Evolutionary conservation across 306 rosid genomes (phyloP).

Genomic region (Rosa rugosa): DNA sequence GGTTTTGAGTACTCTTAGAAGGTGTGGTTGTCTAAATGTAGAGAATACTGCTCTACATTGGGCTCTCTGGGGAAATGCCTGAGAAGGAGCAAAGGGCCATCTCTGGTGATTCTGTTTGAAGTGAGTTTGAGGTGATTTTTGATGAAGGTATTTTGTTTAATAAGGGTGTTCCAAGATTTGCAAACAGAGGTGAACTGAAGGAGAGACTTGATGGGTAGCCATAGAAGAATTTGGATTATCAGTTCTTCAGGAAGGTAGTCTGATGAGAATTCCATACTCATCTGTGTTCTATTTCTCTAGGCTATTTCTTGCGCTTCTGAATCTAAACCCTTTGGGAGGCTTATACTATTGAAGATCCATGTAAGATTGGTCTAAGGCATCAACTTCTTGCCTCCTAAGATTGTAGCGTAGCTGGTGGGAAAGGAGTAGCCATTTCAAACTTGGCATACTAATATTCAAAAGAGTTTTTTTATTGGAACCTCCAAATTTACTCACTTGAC

Average conservation of each 20-base stretch:
- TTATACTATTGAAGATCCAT: too few relatives aligned
- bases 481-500: too few relatives aligned
- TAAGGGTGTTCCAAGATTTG: conserved; percentile 19
- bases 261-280: not conserved
- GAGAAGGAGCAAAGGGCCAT: conserved; percentile 13
- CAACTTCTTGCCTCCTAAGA: too few relatives aligned
- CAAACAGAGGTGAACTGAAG: conserved; percentile 6
- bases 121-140: conserved; percentile 10
- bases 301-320: not conserved
- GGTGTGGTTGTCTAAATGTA: not conserved
- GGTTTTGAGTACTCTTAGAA: conserved; percentile 8
- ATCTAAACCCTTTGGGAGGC: too few relatives aligned
- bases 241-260: conserved; percentile 6
- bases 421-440: too few relatives aligned
- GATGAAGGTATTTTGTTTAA: conserved; percentile 1
- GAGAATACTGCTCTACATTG: not conserved
- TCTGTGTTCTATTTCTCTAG: not conserved
- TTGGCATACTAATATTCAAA: too few relatives aligned
- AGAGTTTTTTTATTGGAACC: too few relatives aligned
- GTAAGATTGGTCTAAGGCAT: too few relatives aligned
- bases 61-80: conserved; percentile 15
- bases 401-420: too few relatives aligned
- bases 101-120: not conserved
- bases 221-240: conserved; percentile 9
- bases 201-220: conserved; percentile 18